phyloP scores from a whole-genome alignment of 805 yeast species.

The Saturnispora halmiae region DNA sequence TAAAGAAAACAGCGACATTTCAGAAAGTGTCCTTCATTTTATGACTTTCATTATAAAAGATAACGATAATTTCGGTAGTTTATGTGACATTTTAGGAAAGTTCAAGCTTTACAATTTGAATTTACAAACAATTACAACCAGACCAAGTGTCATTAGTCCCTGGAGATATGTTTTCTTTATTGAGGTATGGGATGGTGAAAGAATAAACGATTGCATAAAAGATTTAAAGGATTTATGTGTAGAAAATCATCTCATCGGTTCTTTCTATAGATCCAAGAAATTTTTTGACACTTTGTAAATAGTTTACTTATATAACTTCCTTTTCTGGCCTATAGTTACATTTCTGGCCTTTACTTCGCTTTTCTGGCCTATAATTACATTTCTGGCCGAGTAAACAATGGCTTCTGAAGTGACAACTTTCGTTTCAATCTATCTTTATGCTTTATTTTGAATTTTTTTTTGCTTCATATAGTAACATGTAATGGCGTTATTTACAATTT shows the following conservation, averaged over 20 bases:
- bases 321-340: too few relatives aligned
- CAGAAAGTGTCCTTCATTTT: conserved; percentile 36
- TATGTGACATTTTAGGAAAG: conserved; percentile 53
- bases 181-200: conserved; percentile 43
- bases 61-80: conserved; percentile 63
- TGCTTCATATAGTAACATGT: too few relatives aligned
- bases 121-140: conserved; percentile 61
- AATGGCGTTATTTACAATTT: too few relatives aligned
- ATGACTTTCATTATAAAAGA: conserved; percentile 55
- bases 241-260: conserved; percentile 51
- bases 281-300: conserved; percentile 18
- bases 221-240: conserved; percentile 38
- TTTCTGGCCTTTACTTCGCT: too few relatives aligned
- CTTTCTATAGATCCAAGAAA: conserved; percentile 23
- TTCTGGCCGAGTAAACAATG: too few relatives aligned
- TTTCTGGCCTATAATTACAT: too few relatives aligned
- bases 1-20: conserved; percentile 2
- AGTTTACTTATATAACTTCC: background rate
- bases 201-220: conserved; percentile 28
- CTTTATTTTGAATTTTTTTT: too few relatives aligned
- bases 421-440: too few relatives aligned
- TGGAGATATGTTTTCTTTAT: conserved; percentile 84
- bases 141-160: conserved; percentile 57
- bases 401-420: too few relatives aligned
- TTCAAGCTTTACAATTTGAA: conserved; percentile 51